Evolutionary conservation across 129 eudicot genomes (phyloP), one percentile per base, ranked within the genome.

Genomic region (Flaveria brownii): DNA sequence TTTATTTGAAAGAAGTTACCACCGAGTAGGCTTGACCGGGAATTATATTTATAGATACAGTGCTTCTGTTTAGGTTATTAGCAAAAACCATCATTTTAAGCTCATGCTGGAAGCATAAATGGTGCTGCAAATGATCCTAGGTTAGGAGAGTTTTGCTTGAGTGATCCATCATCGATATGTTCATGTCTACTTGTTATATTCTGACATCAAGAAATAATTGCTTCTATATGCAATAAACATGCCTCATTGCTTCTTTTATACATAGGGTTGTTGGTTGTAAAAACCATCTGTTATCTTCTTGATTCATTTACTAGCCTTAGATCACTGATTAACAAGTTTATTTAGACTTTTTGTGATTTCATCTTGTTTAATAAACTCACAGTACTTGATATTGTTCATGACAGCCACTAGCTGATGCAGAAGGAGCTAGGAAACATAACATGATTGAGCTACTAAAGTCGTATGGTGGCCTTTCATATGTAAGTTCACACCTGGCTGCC

Each of bases 371-470:
- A 17, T 75, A 45, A 42, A 72, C 78, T 76, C 63, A 80, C 65
- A 72, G 49, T 72, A 56, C 64, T 73, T 78, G 66, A 39, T 78
- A 15, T 77, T 54, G 6, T 52, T 80, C 42, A 65, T 90, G 78
- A 73, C 91, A 93, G 97, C 98, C 98, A 88, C 87, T 93, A 80
- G 98, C 98, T 69, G 98, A 93, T 84, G 98, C 98, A 3, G 98
- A 93, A 80, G 98, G 98, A 78, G 96, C 98, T 71, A 88, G 86
- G 80, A 88, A 88, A 68, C 80, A 80, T 82, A 77, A 79, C 77
- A 88, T 90, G 96, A 88, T 90, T 71, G 97, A 90, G 88, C 77
- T 93, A 59, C 83, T 93, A 64, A 93, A 85, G 87, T 82, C 97
- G 7, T 81, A 80, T 62, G 98, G 98, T 51, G 98, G 98, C 65